Base-by-base conservation (phyloP, 2,329 filamentous ascomycete species). In the Didymosphaeria variabile region DNA sequence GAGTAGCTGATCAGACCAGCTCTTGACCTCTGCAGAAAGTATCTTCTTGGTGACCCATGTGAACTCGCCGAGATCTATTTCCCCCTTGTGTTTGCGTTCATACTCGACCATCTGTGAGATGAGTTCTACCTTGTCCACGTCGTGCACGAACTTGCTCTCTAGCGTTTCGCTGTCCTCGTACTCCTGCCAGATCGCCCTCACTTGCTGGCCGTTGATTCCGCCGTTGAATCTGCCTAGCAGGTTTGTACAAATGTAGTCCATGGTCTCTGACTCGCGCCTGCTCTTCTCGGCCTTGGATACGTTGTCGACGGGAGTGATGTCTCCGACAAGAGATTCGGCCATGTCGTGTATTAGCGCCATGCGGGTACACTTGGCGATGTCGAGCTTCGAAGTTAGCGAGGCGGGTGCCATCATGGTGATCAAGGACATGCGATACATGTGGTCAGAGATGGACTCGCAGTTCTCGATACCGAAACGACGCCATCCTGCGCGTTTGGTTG, bases 361-460 rank as follows among this genome's bases (percentile, higher is more conserved):
- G 81, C 92, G 92, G 71, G 93, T 94, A 84, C 95, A 99, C 69
- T 89, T 90, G 29, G 86, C 80, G 42, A 97, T 85, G 76, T 98
- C 91, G 72, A 98, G 84, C 42, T 86, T 86, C 0, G 87, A 80
- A 2, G 88, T 85, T 12, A 97, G 87, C 1, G 90, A 81, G 0
- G 91, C 85, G 1, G 95, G 94, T 2, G 93, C 93, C 67, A 97
- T 87, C 89, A 99, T 92, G 66, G 92, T 93, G 79, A 99, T 93
- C 69, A 99, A 87, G 53, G 94, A 93, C 95, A 99, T 99, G 81
- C 95, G 93, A 81, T 98, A 99, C 95, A 99, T 99, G 85, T 99
- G 95, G 82, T 99, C 95, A 57, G 92, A 87, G 75, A 99, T 97
- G 1, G 93, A 97, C 80, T 99, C 95, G 77, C 92, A 91, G 60